phyloP scores from a whole-genome alignment of 1,284 basidiomycete species.

The Lignosus rhinocerotis region DNA sequence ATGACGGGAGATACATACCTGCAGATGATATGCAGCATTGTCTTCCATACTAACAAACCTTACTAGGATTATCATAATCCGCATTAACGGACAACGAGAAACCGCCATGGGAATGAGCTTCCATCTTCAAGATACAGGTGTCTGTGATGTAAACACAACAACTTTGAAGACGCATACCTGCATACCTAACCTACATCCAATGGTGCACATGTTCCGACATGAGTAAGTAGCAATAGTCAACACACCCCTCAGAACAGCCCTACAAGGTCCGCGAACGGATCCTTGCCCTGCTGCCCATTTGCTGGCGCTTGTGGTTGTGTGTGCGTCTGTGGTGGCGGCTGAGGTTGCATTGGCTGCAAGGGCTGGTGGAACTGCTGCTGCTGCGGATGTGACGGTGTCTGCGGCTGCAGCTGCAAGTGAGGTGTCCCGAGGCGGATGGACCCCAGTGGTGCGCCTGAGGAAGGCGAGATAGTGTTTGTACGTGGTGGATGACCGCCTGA shows the following conservation, averaged over 20 bases:
- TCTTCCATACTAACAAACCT: no score
- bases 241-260: constrained; percentile 58
- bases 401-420: constrained; percentile 19
- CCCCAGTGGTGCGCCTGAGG: constrained; percentile 19
- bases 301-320: constrained; percentile 22
- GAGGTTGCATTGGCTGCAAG: constrained; percentile 25
- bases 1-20: no score
- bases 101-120: no score
- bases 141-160: no score
- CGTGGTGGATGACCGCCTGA: constrained; percentile 9
- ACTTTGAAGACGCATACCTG: no score
- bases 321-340: constrained; percentile 16
- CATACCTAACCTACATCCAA: no score
- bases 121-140: no score
- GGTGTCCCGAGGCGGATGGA: constrained; percentile 34
- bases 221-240: background rate
- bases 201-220: no score
- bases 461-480: constrained; percentile 22
- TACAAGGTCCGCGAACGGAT: constrained; percentile 80
- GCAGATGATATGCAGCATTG: no score
- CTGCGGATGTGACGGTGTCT: constrained; percentile 13
- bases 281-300: constrained; percentile 52
- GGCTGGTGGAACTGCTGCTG: constrained; percentile 9
- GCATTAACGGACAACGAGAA: no score
- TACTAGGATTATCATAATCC: no score